These are phyloP conservation scores for Silybum marianum DNA, from an alignment of 129 eudicot species.

Conservation along the genomic window DNA sequence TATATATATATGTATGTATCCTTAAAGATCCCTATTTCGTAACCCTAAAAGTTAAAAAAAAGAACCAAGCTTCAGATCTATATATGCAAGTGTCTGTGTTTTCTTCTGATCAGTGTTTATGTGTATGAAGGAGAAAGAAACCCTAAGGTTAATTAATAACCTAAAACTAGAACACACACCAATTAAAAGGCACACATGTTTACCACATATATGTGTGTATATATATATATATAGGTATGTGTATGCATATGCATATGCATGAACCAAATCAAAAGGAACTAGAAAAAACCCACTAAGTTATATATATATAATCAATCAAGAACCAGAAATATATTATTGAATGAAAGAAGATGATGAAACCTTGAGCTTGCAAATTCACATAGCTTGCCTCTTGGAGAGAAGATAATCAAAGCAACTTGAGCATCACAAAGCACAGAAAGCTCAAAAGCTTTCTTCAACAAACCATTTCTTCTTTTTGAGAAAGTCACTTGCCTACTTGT, in stretches of 20 bases:
- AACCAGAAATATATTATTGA: constrained; percentile 9
- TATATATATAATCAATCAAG: constrained; percentile 12
- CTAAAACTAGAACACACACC: constrained; percentile 2
- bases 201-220: constrained; percentile 4
- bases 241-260: constrained; percentile 3
- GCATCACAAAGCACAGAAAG: constrained; percentile 95
- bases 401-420: constrained; percentile 77
- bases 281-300: constrained; percentile 2
- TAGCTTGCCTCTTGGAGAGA: constrained; percentile 90
- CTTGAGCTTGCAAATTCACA: constrained; percentile 91
- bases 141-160: constrained; percentile 12
- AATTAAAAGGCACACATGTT: neutral
- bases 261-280: neutral
- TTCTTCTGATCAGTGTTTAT: neutral
- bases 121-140: constrained; percentile 16
- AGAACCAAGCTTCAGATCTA: constrained; percentile 28
- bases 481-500: constrained; percentile 91
- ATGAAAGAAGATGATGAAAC: constrained; percentile 39
- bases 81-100: neutral
- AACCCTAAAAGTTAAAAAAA: constrained; percentile 23
- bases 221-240: neutral
- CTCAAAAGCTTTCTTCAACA: constrained; percentile 82
- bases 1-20: neutral
- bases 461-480: constrained; percentile 80
- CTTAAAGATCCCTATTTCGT: constrained; percentile 11